phyloP scores from a whole-genome alignment of 2,329 filamentous ascomycete genomes.

The Arthrobotrys iridis region DNA sequence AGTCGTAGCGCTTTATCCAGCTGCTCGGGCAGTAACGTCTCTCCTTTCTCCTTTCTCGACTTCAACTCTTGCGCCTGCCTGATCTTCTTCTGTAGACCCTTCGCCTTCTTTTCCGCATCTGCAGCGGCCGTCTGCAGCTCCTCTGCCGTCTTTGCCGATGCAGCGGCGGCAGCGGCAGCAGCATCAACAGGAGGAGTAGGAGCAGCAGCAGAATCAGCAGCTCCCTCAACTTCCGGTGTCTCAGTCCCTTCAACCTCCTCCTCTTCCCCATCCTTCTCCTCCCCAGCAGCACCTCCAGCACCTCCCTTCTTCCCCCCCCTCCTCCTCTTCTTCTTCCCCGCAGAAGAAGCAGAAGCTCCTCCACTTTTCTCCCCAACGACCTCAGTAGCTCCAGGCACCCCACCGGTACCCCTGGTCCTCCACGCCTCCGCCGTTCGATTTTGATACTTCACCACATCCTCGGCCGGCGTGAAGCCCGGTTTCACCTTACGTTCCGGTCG shows the following conservation, averaged over 20 bases:
- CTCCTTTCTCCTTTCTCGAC: conserved; percentile 88
- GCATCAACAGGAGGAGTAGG: conserved; percentile 10
- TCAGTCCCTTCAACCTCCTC: conserved; percentile 9
- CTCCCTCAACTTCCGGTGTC: conserved; percentile 7
- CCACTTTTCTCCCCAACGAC: conserved; percentile 60
- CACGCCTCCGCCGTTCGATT: conserved; percentile 87
- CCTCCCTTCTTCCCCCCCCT: conserved; percentile 62
- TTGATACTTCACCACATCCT: conserved; percentile 96
- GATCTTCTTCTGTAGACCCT: conserved; percentile 91
- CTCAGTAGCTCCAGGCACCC: conserved; percentile 77
- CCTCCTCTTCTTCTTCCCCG: conserved; percentile 64
- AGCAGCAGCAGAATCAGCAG: conserved; percentile 46
- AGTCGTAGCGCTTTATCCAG: conserved; percentile 98
- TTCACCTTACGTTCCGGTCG: conserved; percentile 93
- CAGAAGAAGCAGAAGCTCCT: no score
- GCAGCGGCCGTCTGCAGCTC: conserved; percentile 57
- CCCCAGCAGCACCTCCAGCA: conserved; percentile 2
- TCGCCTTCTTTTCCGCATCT: conserved; percentile 82
- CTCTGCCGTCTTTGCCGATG: neutral
- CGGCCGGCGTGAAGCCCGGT: conserved; percentile 90
- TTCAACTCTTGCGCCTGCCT: conserved; percentile 91
- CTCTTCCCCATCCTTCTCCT: conserved; percentile 8
- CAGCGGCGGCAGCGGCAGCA: neutral
- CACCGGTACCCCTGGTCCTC: conserved; percentile 76
- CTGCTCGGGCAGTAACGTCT: conserved; percentile 87